Conservation (phyloP, 305 asterid genomes). For the Solanum aculeatissimum region DNA sequence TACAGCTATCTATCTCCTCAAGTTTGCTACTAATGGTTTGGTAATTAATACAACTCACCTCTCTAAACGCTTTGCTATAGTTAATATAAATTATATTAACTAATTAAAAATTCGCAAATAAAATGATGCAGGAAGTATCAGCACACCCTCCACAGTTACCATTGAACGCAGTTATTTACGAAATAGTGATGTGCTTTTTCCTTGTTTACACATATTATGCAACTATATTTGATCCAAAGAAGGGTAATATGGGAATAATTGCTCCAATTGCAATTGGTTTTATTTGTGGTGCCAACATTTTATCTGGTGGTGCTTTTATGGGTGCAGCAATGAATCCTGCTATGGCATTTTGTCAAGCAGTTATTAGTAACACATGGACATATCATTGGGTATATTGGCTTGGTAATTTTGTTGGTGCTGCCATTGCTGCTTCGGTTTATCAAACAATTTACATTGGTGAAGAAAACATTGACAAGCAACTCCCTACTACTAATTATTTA, state of each 20-base stretch:
- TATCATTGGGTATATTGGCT: too few species aligned
- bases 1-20: too few species aligned
- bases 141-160: slow-evolving; percentile 13
- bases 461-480: neutral
- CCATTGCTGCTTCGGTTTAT: slow-evolving; percentile 13
- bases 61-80: too few species aligned
- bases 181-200: slow-evolving; percentile 20
- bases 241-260: slow-evolving; percentile 20
- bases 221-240: slow-evolving; percentile 24
- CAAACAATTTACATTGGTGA: slow-evolving; percentile 11
- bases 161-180: slow-evolving; percentile 20
- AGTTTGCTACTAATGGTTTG: too few species aligned
- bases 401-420: too few species aligned
- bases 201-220: neutral
- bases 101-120: neutral
- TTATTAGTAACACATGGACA: too few species aligned
- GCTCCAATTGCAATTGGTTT: neutral
- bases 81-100: neutral
- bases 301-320: too few species aligned
- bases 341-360: too few species aligned
- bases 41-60: too few species aligned
- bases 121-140: slow-evolving; percentile 14
- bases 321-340: too few species aligned
- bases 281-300: too few species aligned
- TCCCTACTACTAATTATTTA: neutral